Base-by-base conservation (phyloP, 169 alveolate species). In the Cryptosporidium muris region DNA sequence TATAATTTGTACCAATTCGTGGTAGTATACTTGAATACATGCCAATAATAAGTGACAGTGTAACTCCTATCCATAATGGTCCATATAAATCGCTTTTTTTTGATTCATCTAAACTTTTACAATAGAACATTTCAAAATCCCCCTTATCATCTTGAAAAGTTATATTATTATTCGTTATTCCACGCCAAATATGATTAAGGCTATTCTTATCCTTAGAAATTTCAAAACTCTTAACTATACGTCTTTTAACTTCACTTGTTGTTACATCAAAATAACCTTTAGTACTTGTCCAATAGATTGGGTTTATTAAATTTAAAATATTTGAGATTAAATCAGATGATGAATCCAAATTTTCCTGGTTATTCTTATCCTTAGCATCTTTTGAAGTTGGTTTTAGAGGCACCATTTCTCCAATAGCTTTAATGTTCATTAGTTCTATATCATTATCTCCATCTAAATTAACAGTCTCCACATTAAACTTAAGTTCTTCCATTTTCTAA, bases 191-290 rank as follows among this genome's bases (percentile, higher is more conserved):
- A 47, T 16, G 38, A 34, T 60, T 60, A 47, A 74, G 42, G 36
- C 58, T 60, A 47, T 74, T 63, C 37, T 74, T 74, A n/a, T 54
- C 43, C 54, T 47, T 58, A 16, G 62, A 2, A 38, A 34, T 58
- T 34, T 36, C 12, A 36, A 54, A 11, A 34, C 54, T 74, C 25
- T 6, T 60, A 12, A 45, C 48, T 49, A 74, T 34, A 45, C 85
- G 54, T 37, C 60, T 62, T 52, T 74, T 74, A 12, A 74, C 45
- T 60, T 74, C 85, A 11, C 60, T 68, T 11, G 85, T 74, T 2
- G 85, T 58, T 0, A 74, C 85, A 52, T 74, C 74, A 74, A 74
- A 74, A 43, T 74, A 68, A 2, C 85, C 85, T 45, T 74, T 74
- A 8, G 60, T 52, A 11, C 54, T 36, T n/a, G 54, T 58, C 85